Conservation (phyloP, 257 asterid species). For the Nicotiana tomentosiformis region DNA sequence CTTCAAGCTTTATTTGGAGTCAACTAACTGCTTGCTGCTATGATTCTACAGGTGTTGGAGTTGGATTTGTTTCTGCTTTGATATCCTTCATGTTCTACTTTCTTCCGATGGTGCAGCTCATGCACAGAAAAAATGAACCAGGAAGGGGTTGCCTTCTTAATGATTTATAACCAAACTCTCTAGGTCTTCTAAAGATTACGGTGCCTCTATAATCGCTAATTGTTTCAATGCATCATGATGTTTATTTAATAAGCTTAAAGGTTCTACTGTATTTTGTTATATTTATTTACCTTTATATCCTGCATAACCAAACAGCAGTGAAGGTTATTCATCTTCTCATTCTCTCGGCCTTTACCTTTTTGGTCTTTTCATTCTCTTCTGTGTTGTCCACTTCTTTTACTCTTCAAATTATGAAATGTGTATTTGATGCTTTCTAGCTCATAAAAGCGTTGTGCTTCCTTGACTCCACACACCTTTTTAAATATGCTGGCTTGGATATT, state of each 20-base stretch:
- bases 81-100: constrained; percentile 55
- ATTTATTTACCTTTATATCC: not conserved
- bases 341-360: not conserved
- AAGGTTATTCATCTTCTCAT: not conserved
- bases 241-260: not conserved
- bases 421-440: constrained; percentile 21
- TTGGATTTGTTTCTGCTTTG: constrained; percentile 93
- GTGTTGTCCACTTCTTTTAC: constrained; percentile 12
- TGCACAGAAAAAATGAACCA: not conserved
- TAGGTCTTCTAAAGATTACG: not conserved
- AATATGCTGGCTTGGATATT: constrained; percentile 96
- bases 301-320: not conserved
- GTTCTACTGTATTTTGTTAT: not conserved
- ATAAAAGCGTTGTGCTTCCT: constrained; percentile 37
- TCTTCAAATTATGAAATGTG: not conserved
- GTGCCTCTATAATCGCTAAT: not conserved
- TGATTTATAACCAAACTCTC: not conserved
- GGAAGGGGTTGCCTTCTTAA: not conserved
- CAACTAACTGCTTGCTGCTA: constrained; percentile 18
- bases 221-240: not conserved
- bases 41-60: constrained; percentile 87
- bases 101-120: not conserved
- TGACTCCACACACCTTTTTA: constrained; percentile 77
- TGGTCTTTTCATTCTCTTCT: not conserved
- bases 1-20: not conserved